Evolutionary conservation across 2,329 filamentous ascomycete genomes (phyloP).

Genomic region (Pseudofabraea citricarpa): DNA sequence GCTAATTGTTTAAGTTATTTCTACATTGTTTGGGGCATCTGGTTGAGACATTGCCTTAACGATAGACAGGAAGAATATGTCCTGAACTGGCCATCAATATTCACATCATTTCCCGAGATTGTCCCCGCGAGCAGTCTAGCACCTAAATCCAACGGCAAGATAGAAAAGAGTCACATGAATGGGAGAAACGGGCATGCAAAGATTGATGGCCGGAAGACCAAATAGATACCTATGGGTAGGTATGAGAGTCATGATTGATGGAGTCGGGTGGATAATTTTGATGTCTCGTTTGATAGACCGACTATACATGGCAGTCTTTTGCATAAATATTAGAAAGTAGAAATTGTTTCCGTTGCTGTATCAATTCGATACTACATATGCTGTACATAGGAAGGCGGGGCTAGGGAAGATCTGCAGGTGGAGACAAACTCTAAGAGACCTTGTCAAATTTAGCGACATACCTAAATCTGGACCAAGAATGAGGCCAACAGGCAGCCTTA

Average conservation of each 20-base stretch:
- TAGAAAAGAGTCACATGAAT: no score
- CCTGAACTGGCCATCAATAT: constrained; percentile 55
- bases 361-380: no score
- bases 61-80: constrained; percentile 60
- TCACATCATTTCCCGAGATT: constrained; percentile 37
- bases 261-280: no score
- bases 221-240: no score
- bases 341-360: no score
- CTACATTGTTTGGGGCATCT: constrained; percentile 69
- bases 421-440: no score
- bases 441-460: neutral
- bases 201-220: constrained; percentile 18
- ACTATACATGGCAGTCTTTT: no score
- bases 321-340: no score
- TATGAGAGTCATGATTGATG: no score
- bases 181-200: constrained; percentile 8
- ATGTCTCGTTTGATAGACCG: no score
- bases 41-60: constrained; percentile 66
- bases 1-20: constrained; percentile 39
- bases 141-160: neutral
- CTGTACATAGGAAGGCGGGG: no score
- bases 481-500: neutral
- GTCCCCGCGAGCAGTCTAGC: constrained; percentile 7
- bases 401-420: no score
- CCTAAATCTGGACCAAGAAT: neutral